Conservation (phyloP, 2,329 filamentous ascomycete species). For the Paecilomyces formosus region DNA sequence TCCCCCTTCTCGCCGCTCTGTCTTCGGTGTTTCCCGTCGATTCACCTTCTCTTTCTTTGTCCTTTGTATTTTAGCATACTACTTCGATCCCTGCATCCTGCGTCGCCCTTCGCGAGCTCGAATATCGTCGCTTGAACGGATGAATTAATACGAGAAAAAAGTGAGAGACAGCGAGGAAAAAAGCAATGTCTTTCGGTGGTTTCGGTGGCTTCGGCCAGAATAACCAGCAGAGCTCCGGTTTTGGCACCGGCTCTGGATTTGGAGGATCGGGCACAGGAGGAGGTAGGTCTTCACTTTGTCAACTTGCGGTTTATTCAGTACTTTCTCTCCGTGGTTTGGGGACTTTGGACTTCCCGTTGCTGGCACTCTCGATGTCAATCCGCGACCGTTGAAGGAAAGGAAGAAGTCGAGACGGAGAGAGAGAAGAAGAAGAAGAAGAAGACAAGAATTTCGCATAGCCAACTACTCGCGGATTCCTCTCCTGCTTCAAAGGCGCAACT, state of each 20-base stretch:
- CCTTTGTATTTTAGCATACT: background rate
- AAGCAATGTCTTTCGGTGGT: constrained; percentile 36
- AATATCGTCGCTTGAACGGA: constrained; percentile 12
- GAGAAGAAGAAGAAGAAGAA: too few relatives aligned
- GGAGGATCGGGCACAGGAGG: constrained; percentile 24
- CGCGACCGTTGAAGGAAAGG: constrained; percentile 15
- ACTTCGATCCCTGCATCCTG: background rate
- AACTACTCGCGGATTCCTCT: constrained; percentile 12
- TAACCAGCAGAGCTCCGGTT: constrained; percentile 40
- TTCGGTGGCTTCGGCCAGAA: constrained; percentile 55
- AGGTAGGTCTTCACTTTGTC: constrained; percentile 25
- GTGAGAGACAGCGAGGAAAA: constrained; percentile 15
- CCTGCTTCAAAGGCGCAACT: constrained; percentile 17
- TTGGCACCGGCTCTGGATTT: constrained; percentile 30
- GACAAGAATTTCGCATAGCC: constrained; percentile 1
- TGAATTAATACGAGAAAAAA: constrained; percentile 18
- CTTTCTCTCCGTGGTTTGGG: constrained; percentile 7
- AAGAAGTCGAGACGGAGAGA: constrained; percentile 8
- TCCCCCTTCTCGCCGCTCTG: background rate
- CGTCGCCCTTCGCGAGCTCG: background rate
- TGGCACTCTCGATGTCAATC: constrained; percentile 24
- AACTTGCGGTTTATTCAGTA: background rate
- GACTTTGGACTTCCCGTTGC: constrained; percentile 2
- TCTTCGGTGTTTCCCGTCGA: background rate
- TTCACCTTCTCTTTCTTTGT: background rate